A percentile compares a stretch with the other conserved stretches of the same genome.
Conservation (phyloP, 306 rosid genomes). For the Canavalia gladiata region DNA sequence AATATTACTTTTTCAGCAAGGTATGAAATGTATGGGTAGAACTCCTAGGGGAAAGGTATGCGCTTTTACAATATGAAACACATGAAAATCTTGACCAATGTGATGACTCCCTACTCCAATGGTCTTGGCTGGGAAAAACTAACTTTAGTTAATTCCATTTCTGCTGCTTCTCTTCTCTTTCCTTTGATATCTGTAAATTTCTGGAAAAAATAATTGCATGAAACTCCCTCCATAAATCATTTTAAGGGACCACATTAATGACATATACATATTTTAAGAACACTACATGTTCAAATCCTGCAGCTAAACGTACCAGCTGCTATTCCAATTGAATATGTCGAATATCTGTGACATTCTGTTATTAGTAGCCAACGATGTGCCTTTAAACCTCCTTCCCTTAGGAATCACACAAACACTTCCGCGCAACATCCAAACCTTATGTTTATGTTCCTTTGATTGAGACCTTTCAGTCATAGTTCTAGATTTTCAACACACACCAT, state of each 20-base stretch:
- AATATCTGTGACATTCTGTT: not conserved
- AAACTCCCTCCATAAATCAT: not conserved
- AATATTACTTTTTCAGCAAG: not conserved
- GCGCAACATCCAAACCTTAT: slow-evolving; percentile 24
- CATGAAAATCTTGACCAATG: not conserved
- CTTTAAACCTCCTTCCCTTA: not conserved
- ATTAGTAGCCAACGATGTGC: not conserved
- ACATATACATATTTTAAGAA: not conserved
- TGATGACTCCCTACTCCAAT: not conserved
- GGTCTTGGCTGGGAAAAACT: too few species aligned
- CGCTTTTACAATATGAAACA: not conserved
- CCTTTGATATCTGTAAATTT: not conserved
- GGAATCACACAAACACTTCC: slow-evolving; percentile 1
- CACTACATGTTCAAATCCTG: not conserved
- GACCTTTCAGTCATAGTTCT: slow-evolving; percentile 13
- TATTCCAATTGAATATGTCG: not conserved
- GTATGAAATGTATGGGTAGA: not conserved
- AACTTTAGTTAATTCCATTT: not conserved
- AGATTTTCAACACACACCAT: slow-evolving; percentile 45
- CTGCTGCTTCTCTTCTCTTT: not conserved
- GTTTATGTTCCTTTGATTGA: slow-evolving; percentile 32
- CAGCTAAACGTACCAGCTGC: not conserved
- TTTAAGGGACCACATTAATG: not conserved
- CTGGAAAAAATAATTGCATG: slow-evolving; percentile 5
- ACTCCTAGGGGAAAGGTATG: not conserved